Conservation (phyloP, 2,329 filamentous ascomycete species). For the Ophiostoma ulmi region DNA sequence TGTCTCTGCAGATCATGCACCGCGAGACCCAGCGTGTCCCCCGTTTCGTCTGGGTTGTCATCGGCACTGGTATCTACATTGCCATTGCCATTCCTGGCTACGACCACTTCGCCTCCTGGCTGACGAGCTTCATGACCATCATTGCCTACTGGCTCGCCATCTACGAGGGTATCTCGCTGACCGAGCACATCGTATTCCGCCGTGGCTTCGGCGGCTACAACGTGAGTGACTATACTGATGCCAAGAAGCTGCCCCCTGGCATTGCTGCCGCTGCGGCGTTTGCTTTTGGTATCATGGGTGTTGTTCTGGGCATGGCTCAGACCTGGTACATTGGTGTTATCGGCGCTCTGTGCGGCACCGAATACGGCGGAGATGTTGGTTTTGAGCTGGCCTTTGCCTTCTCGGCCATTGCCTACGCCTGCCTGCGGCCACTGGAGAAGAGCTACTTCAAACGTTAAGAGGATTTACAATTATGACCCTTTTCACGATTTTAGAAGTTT, state of each 20-base stretch:
- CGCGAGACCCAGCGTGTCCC: constrained; percentile 48
- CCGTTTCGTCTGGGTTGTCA: constrained; percentile 53
- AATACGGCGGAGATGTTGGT: constrained; percentile 48
- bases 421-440: constrained; percentile 44
- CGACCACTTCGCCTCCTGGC: constrained; percentile 33
- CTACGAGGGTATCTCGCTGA: constrained; percentile 42
- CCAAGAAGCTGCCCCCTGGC: constrained; percentile 39
- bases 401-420: constrained; percentile 44
- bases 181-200: constrained; percentile 41
- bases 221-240: constrained; percentile 44
- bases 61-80: constrained; percentile 56
- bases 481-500: neutral
- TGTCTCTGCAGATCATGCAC: constrained; percentile 50
- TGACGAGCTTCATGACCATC: constrained; percentile 40
- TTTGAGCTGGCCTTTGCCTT: constrained; percentile 56
- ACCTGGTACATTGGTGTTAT: constrained; percentile 59
- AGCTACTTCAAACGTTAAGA: constrained; percentile 36
- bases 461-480: neutral
- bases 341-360: constrained; percentile 48
- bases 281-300: constrained; percentile 38
- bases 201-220: constrained; percentile 40
- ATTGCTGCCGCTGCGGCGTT: constrained; percentile 33
- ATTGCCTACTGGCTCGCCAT: constrained; percentile 42
- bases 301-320: constrained; percentile 57
- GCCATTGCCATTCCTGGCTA: constrained; percentile 48